Conservation (phyloP, 2,329 filamentous ascomycete genomes). For the Scytalidium lignicola region DNA sequence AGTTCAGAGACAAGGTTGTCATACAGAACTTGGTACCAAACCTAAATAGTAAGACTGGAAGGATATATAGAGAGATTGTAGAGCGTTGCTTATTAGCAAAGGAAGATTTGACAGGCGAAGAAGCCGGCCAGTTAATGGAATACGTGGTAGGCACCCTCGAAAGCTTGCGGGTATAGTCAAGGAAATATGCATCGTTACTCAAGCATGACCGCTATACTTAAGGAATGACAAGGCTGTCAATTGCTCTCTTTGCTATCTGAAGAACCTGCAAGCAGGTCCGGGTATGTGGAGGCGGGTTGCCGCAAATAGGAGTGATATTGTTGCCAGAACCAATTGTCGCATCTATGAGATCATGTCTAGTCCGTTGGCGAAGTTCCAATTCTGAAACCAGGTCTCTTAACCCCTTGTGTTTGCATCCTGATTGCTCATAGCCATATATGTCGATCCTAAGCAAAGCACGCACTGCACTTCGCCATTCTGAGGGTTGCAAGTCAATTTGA, state of each 20-base stretch:
- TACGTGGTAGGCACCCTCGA: slow-evolving; percentile 37
- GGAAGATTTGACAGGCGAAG: slow-evolving; percentile 32
- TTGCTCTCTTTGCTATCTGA: slow-evolving; percentile 46
- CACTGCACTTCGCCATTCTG: slow-evolving; percentile 48
- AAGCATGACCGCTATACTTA: slow-evolving; percentile 22
- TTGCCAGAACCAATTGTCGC: slow-evolving; percentile 26
- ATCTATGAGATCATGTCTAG: slow-evolving; percentile 46
- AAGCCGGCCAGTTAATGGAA: slow-evolving; percentile 37
- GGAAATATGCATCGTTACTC: slow-evolving; percentile 2
- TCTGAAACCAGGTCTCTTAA: slow-evolving; percentile 48
- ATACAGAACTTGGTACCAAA: slow-evolving; percentile 35
- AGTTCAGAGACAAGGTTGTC: slow-evolving; percentile 38
- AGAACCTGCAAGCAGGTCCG: slow-evolving; percentile 47
- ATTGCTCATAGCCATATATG: slow-evolving; percentile 45
- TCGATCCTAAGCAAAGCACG: slow-evolving; percentile 51
- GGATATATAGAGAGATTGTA: slow-evolving; percentile 35
- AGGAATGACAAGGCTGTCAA: slow-evolving; percentile 51
- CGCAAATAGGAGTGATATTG: background rate
- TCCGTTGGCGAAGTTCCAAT: slow-evolving; percentile 46
- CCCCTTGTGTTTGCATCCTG: slow-evolving; percentile 36
- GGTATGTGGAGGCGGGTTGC: slow-evolving; percentile 9
- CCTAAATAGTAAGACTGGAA: slow-evolving; percentile 36
- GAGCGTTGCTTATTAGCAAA: slow-evolving; percentile 34
- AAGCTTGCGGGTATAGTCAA: slow-evolving; percentile 26
- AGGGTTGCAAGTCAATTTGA: slow-evolving; percentile 43